These are phyloP conservation scores for Bimuria novae-zelandiae DNA, from an alignment of 2,329 filamentous ascomycete genomes.

Conservation along the genomic window DNA sequence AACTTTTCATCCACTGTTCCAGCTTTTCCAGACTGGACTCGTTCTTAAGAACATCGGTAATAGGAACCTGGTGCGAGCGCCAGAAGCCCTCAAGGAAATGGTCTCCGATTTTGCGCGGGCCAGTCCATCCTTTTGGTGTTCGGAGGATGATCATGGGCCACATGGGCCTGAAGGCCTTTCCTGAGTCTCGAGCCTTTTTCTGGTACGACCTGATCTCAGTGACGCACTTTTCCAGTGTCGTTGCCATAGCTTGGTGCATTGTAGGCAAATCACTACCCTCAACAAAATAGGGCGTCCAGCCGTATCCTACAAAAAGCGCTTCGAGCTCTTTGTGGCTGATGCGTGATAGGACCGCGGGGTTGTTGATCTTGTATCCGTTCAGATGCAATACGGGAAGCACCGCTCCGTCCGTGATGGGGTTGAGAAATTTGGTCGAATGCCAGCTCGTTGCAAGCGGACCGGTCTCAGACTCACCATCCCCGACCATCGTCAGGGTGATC, in stretches of 20 bases:
- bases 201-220: conserved; percentile 70
- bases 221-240: conserved; percentile 74
- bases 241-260: conserved; percentile 84
- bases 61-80: conserved; percentile 77
- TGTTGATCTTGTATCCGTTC: conserved; percentile 72
- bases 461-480: conserved; percentile 81
- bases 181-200: conserved; percentile 71
- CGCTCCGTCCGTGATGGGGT: conserved; percentile 76
- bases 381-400: conserved; percentile 78
- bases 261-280: conserved; percentile 73
- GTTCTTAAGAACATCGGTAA: conserved; percentile 70
- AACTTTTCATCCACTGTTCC: conserved; percentile 77
- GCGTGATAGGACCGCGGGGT: conserved; percentile 67
- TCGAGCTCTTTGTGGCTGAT: conserved; percentile 75
- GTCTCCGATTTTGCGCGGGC: conserved; percentile 70
- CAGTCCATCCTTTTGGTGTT: conserved; percentile 81
- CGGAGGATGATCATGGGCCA: conserved; percentile 83
- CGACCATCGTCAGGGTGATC: conserved; percentile 77
- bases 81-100: conserved; percentile 78
- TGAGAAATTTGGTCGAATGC: conserved; percentile 83
- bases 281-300: conserved; percentile 80
- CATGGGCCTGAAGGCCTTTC: conserved; percentile 69
- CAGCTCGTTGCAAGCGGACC: conserved; percentile 78
- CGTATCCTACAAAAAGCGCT: conserved; percentile 72
- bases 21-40: conserved; percentile 68